Evolutionary conservation across 352 stramenopile species (phyloP).

Genomic region (Aphanomyces astaci): DNA sequence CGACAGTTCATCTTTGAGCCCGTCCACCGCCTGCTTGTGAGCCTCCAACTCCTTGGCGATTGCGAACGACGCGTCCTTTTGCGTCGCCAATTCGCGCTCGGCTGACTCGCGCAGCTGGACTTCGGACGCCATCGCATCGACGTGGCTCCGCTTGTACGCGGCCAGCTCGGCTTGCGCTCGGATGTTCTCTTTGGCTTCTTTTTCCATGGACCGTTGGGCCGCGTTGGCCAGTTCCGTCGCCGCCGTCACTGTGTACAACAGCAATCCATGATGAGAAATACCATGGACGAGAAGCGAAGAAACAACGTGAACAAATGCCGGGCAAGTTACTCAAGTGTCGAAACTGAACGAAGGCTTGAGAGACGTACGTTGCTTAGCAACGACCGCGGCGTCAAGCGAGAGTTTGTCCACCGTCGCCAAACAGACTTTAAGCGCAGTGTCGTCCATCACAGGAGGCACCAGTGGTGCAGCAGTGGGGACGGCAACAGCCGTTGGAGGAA

Average conservation of each 20-base stretch:
- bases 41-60: conserved; percentile 4
- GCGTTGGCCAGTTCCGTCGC: conserved; percentile 1
- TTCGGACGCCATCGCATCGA: conserved; percentile 8
- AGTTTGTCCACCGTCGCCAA: background rate
- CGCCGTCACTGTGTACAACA: background rate
- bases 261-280: background rate
- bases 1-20: conserved; percentile 12
- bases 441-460: background rate
- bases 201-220: background rate
- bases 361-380: background rate
- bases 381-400: background rate
- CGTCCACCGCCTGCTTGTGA: conserved; percentile 7
- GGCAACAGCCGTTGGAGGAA: background rate
- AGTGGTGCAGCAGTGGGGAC: background rate
- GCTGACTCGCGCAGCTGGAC: background rate
- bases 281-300: no score
- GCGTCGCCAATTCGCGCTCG: background rate
- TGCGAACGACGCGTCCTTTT: background rate
- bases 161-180: background rate
- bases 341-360: no score
- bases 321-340: no score
- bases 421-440: background rate
- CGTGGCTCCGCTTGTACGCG: conserved; percentile 1
- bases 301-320: no score
- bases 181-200: conserved; percentile 7